Evolutionary conservation across 441 rosid genomes (phyloP), one percentile per base, ranked within the genome.

Genomic region (Macaranga tanarius): DNA sequence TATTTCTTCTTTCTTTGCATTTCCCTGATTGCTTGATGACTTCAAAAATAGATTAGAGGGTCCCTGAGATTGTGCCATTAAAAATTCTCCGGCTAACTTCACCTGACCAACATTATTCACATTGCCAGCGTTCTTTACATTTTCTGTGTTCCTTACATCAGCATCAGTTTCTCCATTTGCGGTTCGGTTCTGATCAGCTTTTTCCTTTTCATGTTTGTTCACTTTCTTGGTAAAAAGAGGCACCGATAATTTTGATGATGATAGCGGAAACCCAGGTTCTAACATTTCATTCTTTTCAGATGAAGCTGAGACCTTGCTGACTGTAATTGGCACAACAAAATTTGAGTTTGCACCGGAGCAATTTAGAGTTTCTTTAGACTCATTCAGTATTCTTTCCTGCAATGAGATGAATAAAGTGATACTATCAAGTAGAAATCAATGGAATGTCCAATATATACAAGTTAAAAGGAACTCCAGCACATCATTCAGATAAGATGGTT

Each of bases 331-430:
- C 28, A n/a, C 65, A 25, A 50, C 75, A 68, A 13, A 10, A 40
- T 55, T 82, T 28, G 79, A 60, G 68, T 23, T 79, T 51, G 51
- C 61, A n/a, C 25, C 42, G 12, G 81, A 42, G 16, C 76, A 47
- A 56, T 82, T 61, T 26, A 28, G 64, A 22, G 51, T 72, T 58
- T 63, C 84, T 73, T 83, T 73, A 26, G 86, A 76, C 83, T 88
- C 91, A 48, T 76, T 82, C 45, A 86, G 83, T 83, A 93, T 72
- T 78, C 97, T 85, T 83, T 90, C 95, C 98, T 94, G 86, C 71
- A 80, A 68, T 58, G 58, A 42, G 66, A 51, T 57, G 54, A 65
- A 74, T 23, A 16, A 10, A 12, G 20, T 54, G 26, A 42, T 54
- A 47, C 11, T 11, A 42, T 26, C 22, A 20, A 50, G 40, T 22